Evolutionary conservation across 106 monocot genomes (phyloP).

Genomic region (Posidonia australis): DNA sequence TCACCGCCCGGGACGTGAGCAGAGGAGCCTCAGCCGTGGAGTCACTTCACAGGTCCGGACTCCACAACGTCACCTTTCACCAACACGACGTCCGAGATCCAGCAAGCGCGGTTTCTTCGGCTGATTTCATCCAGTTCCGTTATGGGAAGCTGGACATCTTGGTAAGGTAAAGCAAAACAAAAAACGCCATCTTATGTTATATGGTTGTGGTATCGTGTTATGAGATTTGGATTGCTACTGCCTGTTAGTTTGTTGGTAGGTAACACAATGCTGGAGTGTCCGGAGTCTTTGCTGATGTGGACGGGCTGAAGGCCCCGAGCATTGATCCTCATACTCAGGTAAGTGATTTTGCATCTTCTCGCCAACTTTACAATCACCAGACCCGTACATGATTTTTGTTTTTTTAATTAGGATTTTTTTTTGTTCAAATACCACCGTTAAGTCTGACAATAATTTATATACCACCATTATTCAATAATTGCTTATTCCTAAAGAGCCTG

Average conservation of each 20-base stretch:
- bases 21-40: slow-evolving; percentile 10
- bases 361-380: too few species aligned
- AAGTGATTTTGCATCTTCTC: background rate
- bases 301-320: slow-evolving; percentile 1
- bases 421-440: background rate
- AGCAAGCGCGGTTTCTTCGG: too few species aligned
- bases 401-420: too few species aligned
- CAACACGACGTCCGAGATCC: background rate
- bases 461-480: too few species aligned
- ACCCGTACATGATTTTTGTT: too few species aligned
- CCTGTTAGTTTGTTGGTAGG: background rate
- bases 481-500: too few species aligned
- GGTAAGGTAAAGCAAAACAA: slow-evolving; percentile 2
- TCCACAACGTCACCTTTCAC: slow-evolving; percentile 14
- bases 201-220: background rate
- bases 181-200: background rate
- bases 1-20: slow-evolving; percentile 32
- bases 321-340: background rate
- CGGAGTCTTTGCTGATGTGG: background rate
- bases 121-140: too few species aligned
- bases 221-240: background rate
- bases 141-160: slow-evolving; percentile 7
- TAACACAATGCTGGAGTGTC: slow-evolving; percentile 9
- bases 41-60: slow-evolving; percentile 1
- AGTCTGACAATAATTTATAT: too few species aligned